These are phyloP conservation scores for Coemansia sp. DNA, from an alignment of 192 early-diverging fungal species.

Conservation along the genomic window DNA sequence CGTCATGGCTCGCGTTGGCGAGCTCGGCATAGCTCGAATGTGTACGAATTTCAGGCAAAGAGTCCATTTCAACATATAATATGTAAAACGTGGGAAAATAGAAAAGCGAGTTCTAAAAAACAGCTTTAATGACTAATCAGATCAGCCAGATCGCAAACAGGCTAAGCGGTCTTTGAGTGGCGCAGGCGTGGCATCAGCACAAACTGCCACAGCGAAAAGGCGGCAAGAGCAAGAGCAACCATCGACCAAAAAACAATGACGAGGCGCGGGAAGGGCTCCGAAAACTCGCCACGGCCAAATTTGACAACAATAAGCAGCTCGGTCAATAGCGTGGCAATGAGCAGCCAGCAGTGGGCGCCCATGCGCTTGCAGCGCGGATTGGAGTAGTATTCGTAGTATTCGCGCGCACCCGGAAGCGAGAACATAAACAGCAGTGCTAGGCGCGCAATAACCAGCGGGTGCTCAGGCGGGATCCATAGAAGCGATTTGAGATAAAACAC, in stretches of 20 bases:
- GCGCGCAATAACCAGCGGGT: conserved; percentile 74
- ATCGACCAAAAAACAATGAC: conserved; percentile 75
- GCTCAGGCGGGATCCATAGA: conserved; percentile 87
- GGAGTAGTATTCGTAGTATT: conserved; percentile 85
- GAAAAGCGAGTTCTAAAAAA: neutral
- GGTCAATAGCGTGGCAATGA: conserved; percentile 80
- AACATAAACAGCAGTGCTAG: conserved; percentile 81
- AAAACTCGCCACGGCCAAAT: conserved; percentile 84
- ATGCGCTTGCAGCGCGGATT: conserved; percentile 80
- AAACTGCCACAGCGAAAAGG: conserved; percentile 80
- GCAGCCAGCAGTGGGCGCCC: conserved; percentile 92
- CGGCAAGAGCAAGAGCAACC: conserved; percentile 58
- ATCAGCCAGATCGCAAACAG: too few species aligned
- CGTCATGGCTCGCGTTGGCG: conserved; percentile 19
- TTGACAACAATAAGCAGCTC: conserved; percentile 92
- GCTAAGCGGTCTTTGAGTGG: conserved; percentile 12
- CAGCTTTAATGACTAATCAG: too few species aligned
- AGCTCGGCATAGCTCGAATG: conserved; percentile 19
- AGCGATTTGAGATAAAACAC: conserved; percentile 94
- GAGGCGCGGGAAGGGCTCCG: conserved; percentile 65
- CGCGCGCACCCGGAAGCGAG: conserved; percentile 80
- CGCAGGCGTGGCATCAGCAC: conserved; percentile 30
- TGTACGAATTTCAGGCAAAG: conserved; percentile 26
- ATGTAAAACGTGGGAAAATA: neutral
- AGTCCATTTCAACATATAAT: conserved; percentile 13